Evolutionary conservation across 1,284 basidiomycete species (phyloP).

Genomic region (Cryptococcus sp.): DNA sequence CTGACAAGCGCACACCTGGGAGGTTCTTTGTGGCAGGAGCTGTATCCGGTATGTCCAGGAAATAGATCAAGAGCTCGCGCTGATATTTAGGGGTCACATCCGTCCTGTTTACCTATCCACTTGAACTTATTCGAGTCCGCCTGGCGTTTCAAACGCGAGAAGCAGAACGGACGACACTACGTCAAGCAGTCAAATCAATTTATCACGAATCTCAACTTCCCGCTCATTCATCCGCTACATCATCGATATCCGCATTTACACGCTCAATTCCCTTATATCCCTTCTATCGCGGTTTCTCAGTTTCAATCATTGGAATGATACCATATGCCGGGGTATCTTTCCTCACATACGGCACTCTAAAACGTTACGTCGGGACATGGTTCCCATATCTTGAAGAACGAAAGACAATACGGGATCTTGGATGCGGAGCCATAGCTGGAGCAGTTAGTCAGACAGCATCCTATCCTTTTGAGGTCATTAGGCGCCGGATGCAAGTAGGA

Average conservation of each 20-base stretch:
- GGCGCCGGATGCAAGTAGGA: conserved; percentile 93
- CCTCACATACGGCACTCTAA: conserved; percentile 82
- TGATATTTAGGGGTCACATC: conserved; percentile 67
- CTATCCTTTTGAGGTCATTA: conserved; percentile 94
- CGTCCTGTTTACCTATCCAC: conserved; percentile 87
- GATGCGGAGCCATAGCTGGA: conserved; percentile 86
- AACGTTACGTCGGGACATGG: conserved; percentile 55
- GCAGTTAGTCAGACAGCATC: conserved; percentile 83
- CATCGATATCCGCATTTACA: conserved; percentile 44
- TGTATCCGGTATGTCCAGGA: conserved; percentile 60
- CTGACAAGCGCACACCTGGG: conserved; percentile 68
- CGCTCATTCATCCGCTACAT: conserved; percentile 31
- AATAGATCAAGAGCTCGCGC: neutral
- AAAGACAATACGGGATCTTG: conserved; percentile 54
- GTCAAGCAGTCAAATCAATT: conserved; percentile 60
- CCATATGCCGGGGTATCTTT: conserved; percentile 97
- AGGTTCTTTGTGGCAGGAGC: conserved; percentile 87
- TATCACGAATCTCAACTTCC: conserved; percentile 58
- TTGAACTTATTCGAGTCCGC: conserved; percentile 91
- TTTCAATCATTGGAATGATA: conserved; percentile 86
- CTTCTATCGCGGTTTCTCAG: conserved; percentile 90
- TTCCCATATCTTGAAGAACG: conserved; percentile 43
- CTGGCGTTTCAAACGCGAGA: conserved; percentile 80
- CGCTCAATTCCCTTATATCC: conserved; percentile 45
- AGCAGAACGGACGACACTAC: conserved; percentile 58